Conservation (phyloP, 2,329 filamentous ascomycete genomes). For the Herpotrichia juniperi region DNA sequence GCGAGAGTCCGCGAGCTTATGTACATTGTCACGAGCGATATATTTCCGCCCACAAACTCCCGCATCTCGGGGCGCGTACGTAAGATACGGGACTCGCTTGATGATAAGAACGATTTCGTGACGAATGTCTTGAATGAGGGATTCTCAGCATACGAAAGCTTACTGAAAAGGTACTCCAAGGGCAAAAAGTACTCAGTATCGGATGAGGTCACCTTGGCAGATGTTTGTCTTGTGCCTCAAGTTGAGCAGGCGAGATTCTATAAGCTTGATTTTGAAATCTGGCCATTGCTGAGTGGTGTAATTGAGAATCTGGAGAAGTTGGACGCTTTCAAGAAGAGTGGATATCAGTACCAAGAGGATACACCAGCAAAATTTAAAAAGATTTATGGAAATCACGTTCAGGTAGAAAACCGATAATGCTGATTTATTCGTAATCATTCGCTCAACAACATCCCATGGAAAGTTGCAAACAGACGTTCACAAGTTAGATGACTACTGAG, state of each 20-base stretch:
- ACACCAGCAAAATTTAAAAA: neutral
- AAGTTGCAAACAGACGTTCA: too few relatives aligned
- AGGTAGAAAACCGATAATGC: too few relatives aligned
- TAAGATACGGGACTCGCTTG: neutral
- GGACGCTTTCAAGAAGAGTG: neutral
- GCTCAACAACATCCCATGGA: too few relatives aligned
- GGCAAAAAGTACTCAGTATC: neutral
- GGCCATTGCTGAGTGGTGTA: neutral
- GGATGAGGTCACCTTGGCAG: neutral
- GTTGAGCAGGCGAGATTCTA: neutral
- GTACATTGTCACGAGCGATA: neutral
- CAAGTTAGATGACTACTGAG: too few relatives aligned
- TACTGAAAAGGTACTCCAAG: neutral
- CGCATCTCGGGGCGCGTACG: neutral
- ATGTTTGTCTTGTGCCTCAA: neutral
- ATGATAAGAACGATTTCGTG: neutral
- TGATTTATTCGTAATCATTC: too few relatives aligned
- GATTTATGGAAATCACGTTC: neutral
- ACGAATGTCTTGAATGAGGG: neutral
- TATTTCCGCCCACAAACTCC: neutral
- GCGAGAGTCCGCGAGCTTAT: neutral
- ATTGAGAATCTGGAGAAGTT: neutral
- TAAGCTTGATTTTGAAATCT: neutral
- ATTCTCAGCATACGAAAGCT: neutral
- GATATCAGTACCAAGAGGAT: neutral